Conservation (phyloP, 768 basidiomycete species). For the Mrakia frigida region DNA sequence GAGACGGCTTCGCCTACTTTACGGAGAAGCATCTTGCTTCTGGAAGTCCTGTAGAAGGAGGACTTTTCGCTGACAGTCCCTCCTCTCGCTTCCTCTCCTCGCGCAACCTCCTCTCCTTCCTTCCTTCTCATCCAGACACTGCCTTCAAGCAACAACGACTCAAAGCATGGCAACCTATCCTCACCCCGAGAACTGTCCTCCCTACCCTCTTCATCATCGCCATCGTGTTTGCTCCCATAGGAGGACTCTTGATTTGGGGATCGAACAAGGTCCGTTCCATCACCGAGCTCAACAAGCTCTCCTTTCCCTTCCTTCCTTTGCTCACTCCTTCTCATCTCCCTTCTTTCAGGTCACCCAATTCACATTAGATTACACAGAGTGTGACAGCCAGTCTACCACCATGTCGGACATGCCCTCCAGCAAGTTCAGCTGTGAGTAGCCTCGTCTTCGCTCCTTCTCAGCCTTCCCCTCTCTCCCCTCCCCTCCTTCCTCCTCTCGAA, state of each 20-base stretch:
- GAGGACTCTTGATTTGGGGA: constrained; percentile 91
- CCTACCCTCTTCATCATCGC: constrained; percentile 94
- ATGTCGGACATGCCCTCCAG: constrained; percentile 55
- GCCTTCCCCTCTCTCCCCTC: constrained; percentile 38
- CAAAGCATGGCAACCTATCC: constrained; percentile 99
- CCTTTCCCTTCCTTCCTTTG: not conserved
- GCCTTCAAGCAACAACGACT: constrained; percentile 99
- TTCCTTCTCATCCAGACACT: constrained; percentile 60
- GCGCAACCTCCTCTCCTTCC: not conserved
- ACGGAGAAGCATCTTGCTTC: not conserved
- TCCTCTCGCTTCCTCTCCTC: not conserved
- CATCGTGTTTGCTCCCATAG: constrained; percentile 91
- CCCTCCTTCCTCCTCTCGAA: constrained; percentile 60
- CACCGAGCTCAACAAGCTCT: not conserved
- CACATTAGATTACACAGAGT: constrained; percentile 89
- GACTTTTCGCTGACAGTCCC: not conserved
- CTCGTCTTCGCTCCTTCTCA: not conserved
- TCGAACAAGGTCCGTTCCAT: constrained; percentile 53
- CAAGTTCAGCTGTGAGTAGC: constrained; percentile 40
- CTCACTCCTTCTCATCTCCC: constrained; percentile 32
- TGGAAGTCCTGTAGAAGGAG: not conserved
- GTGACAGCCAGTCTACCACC: constrained; percentile 60
- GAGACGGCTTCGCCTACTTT: too few relatives aligned
- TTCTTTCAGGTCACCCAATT: constrained; percentile 74
- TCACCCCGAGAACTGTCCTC: constrained; percentile 94